Evolutionary conservation across 768 basidiomycete genomes (phyloP).

Genomic region (Agrocybe pediades): DNA sequence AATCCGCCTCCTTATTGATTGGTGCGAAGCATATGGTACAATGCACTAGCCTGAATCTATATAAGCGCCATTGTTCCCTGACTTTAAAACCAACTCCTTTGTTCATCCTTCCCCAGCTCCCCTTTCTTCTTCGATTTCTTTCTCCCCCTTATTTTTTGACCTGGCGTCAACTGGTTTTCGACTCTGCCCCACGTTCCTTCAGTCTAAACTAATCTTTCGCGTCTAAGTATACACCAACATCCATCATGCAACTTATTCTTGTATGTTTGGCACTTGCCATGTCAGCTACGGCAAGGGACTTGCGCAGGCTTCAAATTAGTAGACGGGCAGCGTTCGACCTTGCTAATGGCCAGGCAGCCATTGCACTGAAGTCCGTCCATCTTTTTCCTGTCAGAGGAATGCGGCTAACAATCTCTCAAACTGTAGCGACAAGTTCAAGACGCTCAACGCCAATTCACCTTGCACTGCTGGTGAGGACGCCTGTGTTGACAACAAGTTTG

Average conservation of each 20-base stretch:
- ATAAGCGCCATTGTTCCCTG: background rate
- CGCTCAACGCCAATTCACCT: constrained; percentile 31
- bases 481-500: constrained; percentile 51
- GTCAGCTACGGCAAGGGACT: constrained; percentile 36
- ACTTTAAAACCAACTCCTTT: background rate
- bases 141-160: constrained; percentile 8
- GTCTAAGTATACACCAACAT: constrained; percentile 10
- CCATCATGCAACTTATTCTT: constrained; percentile 40
- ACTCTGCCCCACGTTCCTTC: constrained; percentile 7
- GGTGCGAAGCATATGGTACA: background rate
- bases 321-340: constrained; percentile 34
- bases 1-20: no score
- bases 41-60: background rate
- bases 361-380: constrained; percentile 39
- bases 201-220: background rate
- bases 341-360: constrained; percentile 43
- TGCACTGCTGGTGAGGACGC: constrained; percentile 44
- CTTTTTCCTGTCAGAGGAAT: background rate
- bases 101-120: constrained; percentile 1
- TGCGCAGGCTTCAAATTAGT: constrained; percentile 18
- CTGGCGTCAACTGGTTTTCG: constrained; percentile 16
- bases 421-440: constrained; percentile 34
- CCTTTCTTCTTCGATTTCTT: constrained; percentile 2
- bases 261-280: constrained; percentile 34
- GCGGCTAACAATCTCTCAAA: background rate